A percentile compares a stretch with the other conserved stretches of the same genome.
These are phyloP conservation scores for Scedosporium boydii DNA, from an alignment of 2,329 filamentous ascomycete species.

Conservation along the genomic window DNA sequence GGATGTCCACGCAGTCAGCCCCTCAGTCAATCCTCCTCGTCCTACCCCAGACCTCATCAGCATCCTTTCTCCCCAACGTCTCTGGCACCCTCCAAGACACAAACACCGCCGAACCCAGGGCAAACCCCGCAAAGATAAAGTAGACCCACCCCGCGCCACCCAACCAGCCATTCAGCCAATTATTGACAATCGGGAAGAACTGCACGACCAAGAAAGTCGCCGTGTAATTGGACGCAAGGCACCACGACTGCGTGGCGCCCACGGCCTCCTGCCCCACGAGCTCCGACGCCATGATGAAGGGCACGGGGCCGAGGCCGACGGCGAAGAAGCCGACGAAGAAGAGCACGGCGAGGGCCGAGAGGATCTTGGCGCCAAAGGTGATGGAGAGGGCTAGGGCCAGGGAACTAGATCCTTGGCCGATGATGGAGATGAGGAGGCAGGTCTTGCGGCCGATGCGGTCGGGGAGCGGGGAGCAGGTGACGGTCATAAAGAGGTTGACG, in stretches of 20 bases:
- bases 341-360: slow-evolving; percentile 75
- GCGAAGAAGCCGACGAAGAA: slow-evolving; percentile 86
- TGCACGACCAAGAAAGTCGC: slow-evolving; percentile 89
- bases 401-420: slow-evolving; percentile 74
- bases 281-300: slow-evolving; percentile 88
- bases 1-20: background rate
- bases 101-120: slow-evolving; percentile 59
- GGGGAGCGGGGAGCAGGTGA: slow-evolving; percentile 71
- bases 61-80: slow-evolving; percentile 74
- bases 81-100: slow-evolving; percentile 71
- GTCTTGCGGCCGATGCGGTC: slow-evolving; percentile 82
- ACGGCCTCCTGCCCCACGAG: slow-evolving; percentile 85
- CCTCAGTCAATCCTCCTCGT: slow-evolving; percentile 40
- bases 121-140: slow-evolving; percentile 78
- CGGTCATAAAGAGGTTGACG: slow-evolving; percentile 77
- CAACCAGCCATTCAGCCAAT: slow-evolving; percentile 51
- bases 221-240: slow-evolving; percentile 76
- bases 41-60: slow-evolving; percentile 86
- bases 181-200: slow-evolving; percentile 85
- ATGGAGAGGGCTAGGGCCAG: slow-evolving; percentile 75
- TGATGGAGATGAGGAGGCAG: slow-evolving; percentile 72
- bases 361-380: slow-evolving; percentile 56
- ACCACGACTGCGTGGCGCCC: slow-evolving; percentile 83
- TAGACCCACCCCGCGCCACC: slow-evolving; percentile 76
- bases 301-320: slow-evolving; percentile 83